phyloP scores from a whole-genome alignment of 495 filamentous ascomycete genomes.

The Trichoderma gamsii region DNA sequence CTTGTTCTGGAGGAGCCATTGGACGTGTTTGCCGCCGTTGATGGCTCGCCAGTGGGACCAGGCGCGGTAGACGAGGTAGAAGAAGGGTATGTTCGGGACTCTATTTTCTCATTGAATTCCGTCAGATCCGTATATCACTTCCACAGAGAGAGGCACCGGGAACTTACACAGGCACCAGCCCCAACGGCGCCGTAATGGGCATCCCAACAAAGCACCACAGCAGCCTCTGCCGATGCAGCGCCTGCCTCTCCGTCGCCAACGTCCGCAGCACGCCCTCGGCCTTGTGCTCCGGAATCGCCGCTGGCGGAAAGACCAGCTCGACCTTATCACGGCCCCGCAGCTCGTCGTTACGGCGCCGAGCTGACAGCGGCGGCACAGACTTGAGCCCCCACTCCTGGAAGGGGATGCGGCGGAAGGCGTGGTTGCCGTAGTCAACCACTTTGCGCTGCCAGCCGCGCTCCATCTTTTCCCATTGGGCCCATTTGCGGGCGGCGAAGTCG shows the following conservation, averaged over 20 bases:
- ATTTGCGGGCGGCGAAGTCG: conserved; percentile 62
- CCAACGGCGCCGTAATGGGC: conserved; percentile 79
- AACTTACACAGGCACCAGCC: conserved; percentile 74
- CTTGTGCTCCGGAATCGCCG: conserved; percentile 55
- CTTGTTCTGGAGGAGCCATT: conserved; percentile 68
- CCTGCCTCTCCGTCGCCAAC: conserved; percentile 73
- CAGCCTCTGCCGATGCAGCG: conserved; percentile 67
- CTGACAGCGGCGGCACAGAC: conserved; percentile 78
- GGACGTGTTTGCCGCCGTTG: conserved; percentile 75
- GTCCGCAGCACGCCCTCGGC: conserved; percentile 55
- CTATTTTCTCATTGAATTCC: conserved; percentile 40
- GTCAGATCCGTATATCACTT: no score
- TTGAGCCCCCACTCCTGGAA: conserved; percentile 98
- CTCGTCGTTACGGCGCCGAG: conserved; percentile 56
- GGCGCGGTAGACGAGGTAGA: conserved; percentile 81
- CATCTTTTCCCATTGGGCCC: conserved; percentile 79
- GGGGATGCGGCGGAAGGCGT: conserved; percentile 75
- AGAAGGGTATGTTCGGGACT: conserved; percentile 94
- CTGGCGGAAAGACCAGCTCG: conserved; percentile 70
- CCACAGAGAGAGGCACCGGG: neutral
- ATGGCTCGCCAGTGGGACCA: conserved; percentile 68
- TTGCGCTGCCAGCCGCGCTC: conserved; percentile 81
- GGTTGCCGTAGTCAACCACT: conserved; percentile 80
- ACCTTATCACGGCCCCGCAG: conserved; percentile 59
- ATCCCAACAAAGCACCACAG: conserved; percentile 74